phyloP scores from a whole-genome alignment of 139 green algal genomes.

The Picochlorum sp. region DNA sequence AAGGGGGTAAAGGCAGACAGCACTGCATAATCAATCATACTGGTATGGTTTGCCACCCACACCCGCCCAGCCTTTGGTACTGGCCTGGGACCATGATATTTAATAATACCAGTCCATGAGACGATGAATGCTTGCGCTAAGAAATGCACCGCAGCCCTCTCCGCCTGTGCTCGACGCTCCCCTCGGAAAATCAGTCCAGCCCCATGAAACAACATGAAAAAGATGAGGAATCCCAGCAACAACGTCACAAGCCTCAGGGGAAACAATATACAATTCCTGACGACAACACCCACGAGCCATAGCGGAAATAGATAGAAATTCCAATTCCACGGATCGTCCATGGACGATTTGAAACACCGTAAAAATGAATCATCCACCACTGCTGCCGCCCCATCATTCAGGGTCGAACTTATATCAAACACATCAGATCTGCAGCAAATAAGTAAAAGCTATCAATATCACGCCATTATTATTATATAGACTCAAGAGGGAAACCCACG shows the following conservation, averaged over 20 bases:
- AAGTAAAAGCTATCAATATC: no score
- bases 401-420: slow-evolving; percentile 69
- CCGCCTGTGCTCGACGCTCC: neutral
- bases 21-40: slow-evolving; percentile 98
- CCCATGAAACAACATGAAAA: slow-evolving; percentile 72
- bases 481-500: no score
- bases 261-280: slow-evolving; percentile 74
- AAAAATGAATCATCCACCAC: slow-evolving; percentile 96
- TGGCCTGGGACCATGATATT: slow-evolving; percentile 85
- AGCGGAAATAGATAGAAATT: slow-evolving; percentile 94
- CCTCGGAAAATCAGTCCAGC: slow-evolving; percentile 33
- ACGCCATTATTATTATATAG: no score
- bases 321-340: slow-evolving; percentile 91
- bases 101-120: slow-evolving; percentile 80
- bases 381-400: slow-evolving; percentile 72
- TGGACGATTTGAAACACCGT: slow-evolving; percentile 74
- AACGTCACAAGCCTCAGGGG: slow-evolving; percentile 67
- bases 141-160: slow-evolving; percentile 55
- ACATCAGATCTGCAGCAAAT: slow-evolving; percentile 28
- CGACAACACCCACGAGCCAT: slow-evolving; percentile 66
- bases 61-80: slow-evolving; percentile 58
- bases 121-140: slow-evolving; percentile 69
- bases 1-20: slow-evolving; percentile 81
- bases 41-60: slow-evolving; percentile 98
- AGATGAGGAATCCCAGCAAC: slow-evolving; percentile 58